Evolutionary conservation across 768 basidiomycete genomes (phyloP).

Genomic region (Russula sp.): DNA sequence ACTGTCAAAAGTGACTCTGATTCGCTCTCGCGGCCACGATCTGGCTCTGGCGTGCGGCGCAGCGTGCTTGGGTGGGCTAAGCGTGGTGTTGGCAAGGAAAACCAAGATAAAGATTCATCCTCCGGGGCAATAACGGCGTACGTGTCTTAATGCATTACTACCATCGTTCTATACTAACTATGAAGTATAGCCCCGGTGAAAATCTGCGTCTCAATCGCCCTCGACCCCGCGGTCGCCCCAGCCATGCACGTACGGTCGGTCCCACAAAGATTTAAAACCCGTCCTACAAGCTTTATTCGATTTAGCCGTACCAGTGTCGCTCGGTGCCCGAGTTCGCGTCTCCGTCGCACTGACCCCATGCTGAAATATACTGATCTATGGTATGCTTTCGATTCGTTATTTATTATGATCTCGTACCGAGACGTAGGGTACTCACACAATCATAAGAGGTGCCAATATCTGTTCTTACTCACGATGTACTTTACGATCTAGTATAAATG

Average conservation of each 20-base stretch:
- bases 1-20: constrained; percentile 36
- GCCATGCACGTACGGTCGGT: constrained; percentile 33
- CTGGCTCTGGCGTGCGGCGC: constrained; percentile 55
- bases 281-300: not conserved
- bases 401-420: not conserved
- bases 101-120: constrained; percentile 48
- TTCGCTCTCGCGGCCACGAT: constrained; percentile 46
- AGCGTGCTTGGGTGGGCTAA: constrained; percentile 63
- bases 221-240: constrained; percentile 45
- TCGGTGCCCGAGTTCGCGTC: too few species aligned
- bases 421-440: not conserved
- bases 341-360: constrained; percentile 1
- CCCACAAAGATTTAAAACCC: constrained; percentile 7
- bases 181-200: constrained; percentile 39
- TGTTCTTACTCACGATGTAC: constrained; percentile 26
- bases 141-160: constrained; percentile 34
- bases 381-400: not conserved
- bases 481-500: constrained; percentile 23
- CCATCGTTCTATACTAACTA: not conserved
- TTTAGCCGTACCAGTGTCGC: not conserved
- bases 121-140: constrained; percentile 53
- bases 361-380: constrained; percentile 7
- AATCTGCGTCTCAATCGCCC: constrained; percentile 46
- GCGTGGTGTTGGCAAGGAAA: constrained; percentile 50
- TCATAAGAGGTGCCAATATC: not conserved